These are phyloP conservation scores for Suillus decipiens DNA, from an alignment of 768 basidiomycete genomes.

Conservation along the genomic window DNA sequence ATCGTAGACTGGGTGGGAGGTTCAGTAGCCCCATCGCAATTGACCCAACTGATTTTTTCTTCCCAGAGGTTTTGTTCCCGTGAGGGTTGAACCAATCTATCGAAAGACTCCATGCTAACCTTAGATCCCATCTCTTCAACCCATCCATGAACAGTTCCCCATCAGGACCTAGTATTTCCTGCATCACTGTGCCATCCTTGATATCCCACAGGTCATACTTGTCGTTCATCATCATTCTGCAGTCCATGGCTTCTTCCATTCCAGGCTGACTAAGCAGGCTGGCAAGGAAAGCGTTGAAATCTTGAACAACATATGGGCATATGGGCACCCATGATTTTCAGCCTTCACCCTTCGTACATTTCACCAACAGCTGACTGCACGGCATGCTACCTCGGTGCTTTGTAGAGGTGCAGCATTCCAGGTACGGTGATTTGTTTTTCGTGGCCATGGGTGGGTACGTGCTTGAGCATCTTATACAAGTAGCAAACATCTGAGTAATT, in stretches of 20 bases:
- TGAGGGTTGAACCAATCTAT: constrained; percentile 41
- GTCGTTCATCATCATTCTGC: constrained; percentile 5
- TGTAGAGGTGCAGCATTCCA: constrained; percentile 23
- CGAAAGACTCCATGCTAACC: constrained; percentile 32
- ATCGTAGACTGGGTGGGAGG: constrained; percentile 29
- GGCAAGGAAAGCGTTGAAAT: constrained; percentile 30
- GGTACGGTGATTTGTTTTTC: constrained; percentile 12
- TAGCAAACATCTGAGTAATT: constrained; percentile 19
- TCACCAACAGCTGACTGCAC: constrained; percentile 18
- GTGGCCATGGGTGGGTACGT: constrained; percentile 18
- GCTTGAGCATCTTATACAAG: constrained; percentile 30
- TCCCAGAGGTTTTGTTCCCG: constrained; percentile 34
- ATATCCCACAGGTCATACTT: constrained; percentile 24
- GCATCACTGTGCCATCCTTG: constrained; percentile 27
- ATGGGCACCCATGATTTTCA: constrained; percentile 5
- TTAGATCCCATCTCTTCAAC: background rate
- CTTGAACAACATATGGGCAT: constrained; percentile 27
- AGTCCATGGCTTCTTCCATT: constrained; percentile 31
- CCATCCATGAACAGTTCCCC: constrained; percentile 23
- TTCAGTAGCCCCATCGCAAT: constrained; percentile 23
- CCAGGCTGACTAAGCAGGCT: constrained; percentile 26
- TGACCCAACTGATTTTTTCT: constrained; percentile 24
- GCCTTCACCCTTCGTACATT: background rate
- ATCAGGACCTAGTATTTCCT: constrained; percentile 26
- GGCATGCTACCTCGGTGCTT: constrained; percentile 15